A percentile compares a stretch with the other conserved stretches of the same genome.
phyloP scores from a whole-genome alignment of 164 flowering plant species.

The Amborella trichopoda region DNA sequence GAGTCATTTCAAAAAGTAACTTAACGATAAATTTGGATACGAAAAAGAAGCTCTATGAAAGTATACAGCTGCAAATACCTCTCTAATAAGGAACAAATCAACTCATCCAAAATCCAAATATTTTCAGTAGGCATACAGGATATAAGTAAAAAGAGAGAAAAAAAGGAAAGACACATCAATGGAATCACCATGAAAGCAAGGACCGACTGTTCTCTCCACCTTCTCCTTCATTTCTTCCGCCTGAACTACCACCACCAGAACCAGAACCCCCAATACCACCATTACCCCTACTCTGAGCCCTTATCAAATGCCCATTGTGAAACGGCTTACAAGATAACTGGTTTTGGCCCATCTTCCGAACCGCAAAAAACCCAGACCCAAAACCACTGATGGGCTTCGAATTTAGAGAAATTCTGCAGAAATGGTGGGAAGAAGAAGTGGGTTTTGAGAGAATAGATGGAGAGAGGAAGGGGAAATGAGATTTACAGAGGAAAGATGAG shows the following conservation, averaged over 20 bases:
- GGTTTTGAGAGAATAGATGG: constrained; percentile 11
- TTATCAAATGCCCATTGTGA: constrained; percentile 33
- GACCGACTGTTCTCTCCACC: constrained; percentile 30
- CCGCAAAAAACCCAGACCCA: constrained; percentile 11
- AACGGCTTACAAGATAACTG: constrained; percentile 11
- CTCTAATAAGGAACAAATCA: not conserved
- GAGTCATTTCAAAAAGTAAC: not conserved
- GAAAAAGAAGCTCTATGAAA: not conserved
- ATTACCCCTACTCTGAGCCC: constrained; percentile 28
- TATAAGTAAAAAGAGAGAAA: not conserved
- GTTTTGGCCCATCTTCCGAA: constrained; percentile 6
- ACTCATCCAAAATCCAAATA: not conserved
- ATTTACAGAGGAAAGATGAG: constrained; percentile 9
- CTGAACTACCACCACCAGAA: constrained; percentile 33
- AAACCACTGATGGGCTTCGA: constrained; percentile 8
- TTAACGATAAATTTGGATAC: not conserved
- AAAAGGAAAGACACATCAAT: not conserved
- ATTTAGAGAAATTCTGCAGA: constrained; percentile 3
- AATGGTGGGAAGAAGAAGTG: constrained; percentile 5
- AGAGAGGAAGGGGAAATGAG: constrained; percentile 14
- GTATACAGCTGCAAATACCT: not conserved
- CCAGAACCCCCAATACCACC: constrained; percentile 28
- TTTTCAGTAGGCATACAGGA: not conserved
- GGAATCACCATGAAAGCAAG: constrained; percentile 40
- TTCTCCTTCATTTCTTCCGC: constrained; percentile 19